These are phyloP conservation scores for Nectriaceae sp. DNA, from an alignment of 2,329 filamentous ascomycete species.

Conservation along the genomic window DNA sequence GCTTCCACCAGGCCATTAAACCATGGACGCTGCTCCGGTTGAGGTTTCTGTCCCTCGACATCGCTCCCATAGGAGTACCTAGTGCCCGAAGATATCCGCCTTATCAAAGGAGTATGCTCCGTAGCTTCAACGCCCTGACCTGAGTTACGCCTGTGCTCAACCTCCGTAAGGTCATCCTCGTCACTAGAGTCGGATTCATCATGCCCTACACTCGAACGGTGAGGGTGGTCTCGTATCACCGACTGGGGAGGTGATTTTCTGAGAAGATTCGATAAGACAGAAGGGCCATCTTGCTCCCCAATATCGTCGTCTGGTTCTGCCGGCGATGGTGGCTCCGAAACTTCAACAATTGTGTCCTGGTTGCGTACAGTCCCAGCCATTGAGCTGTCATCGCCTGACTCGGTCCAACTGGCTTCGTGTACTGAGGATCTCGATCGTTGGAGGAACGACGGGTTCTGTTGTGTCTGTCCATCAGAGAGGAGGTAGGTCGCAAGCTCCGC, in stretches of 20 bases:
- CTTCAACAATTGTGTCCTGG: conserved; percentile 60
- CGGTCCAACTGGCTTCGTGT: conserved; percentile 28
- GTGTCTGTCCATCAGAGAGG: conserved; percentile 62
- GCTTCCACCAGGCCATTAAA: conserved; percentile 33
- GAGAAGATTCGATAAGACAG: conserved; percentile 52
- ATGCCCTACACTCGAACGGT: conserved; percentile 2
- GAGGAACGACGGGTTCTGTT: conserved; percentile 49
- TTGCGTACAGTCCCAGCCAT: conserved; percentile 26
- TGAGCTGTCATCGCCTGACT: conserved; percentile 22
- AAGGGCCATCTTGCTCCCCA: conserved; percentile 34
- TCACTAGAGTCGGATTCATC: conserved; percentile 8
- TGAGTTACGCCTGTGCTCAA: conserved; percentile 11
- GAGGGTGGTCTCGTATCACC: conserved; percentile 19
- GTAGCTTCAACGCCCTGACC: conserved; percentile 24
- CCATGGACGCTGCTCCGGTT: conserved; percentile 34
- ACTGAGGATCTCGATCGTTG: conserved; percentile 33
- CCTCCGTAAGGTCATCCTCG: conserved; percentile 10
- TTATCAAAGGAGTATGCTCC: conserved; percentile 53
- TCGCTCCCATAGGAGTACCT: conserved; percentile 39
- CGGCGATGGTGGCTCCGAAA: conserved; percentile 50
- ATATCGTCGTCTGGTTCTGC: conserved; percentile 15
- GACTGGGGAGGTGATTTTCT: conserved; percentile 50
- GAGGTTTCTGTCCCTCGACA: conserved; percentile 53
- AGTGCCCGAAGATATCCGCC: conserved; percentile 32
- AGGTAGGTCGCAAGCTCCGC: conserved; percentile 84